Evolutionary conservation across 768 basidiomycete species (phyloP).

Genomic region (Russula abietina): DNA sequence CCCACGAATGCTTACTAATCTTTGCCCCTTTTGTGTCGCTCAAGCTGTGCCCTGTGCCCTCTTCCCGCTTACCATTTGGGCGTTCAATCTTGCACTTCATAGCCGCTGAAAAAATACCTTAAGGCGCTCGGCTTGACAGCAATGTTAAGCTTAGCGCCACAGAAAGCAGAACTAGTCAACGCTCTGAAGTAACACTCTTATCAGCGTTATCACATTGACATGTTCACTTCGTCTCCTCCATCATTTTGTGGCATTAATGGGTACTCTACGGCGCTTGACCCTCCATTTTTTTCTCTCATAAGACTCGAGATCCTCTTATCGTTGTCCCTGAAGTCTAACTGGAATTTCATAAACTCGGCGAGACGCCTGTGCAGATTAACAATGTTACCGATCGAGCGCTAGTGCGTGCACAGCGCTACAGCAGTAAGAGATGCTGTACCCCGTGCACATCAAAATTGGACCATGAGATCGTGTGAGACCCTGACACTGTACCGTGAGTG

Average conservation of each 20-base stretch:
- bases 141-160: background rate
- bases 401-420: constrained; percentile 15
- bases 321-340: background rate
- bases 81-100: background rate
- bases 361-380: background rate
- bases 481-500: background rate
- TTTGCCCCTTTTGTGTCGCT: background rate
- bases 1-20: constrained; percentile 19
- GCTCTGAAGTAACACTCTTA: background rate
- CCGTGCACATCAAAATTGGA: constrained; percentile 29
- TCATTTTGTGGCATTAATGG: too few relatives aligned
- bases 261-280: background rate
- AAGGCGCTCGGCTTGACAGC: background rate
- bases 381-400: background rate
- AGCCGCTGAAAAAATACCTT: background rate
- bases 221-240: too few relatives aligned
- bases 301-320: background rate
- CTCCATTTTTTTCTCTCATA: background rate
- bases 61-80: background rate
- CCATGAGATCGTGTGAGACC: background rate
- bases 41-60: too few relatives aligned
- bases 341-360: constrained; percentile 2
- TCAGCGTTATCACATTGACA: background rate
- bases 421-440: constrained; percentile 66
- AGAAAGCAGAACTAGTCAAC: background rate